Evolutionary conservation across 441 rosid species (phyloP).

Genomic region (Raphanus hybrid): DNA sequence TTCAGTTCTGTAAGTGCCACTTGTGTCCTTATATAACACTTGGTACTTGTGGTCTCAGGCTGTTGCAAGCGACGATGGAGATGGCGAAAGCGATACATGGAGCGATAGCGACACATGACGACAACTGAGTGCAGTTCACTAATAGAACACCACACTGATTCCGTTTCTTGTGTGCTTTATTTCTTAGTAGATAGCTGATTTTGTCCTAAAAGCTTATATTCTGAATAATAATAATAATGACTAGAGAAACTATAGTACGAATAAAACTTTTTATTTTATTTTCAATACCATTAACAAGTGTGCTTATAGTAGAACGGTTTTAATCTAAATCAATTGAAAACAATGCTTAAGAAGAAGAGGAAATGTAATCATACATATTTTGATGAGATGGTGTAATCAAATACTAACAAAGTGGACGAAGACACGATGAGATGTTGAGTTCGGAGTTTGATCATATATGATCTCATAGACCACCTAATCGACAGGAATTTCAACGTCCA

Average conservation of each 20-base stretch:
- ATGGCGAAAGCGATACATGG: slow-evolving; percentile 80
- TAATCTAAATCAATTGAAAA: not conserved
- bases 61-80: slow-evolving; percentile 73
- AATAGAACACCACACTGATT: slow-evolving; percentile 10
- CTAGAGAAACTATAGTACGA: not conserved
- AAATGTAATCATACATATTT: not conserved
- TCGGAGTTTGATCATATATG: not conserved
- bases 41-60: slow-evolving; percentile 52
- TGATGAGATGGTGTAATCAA: too few species aligned
- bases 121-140: slow-evolving; percentile 4
- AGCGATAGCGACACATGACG: slow-evolving; percentile 31
- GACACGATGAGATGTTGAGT: slow-evolving; percentile 24
- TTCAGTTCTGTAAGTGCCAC: not conserved
- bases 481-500: slow-evolving; percentile 85
- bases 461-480: not conserved
- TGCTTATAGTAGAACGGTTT: not conserved
- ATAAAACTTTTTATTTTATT: not conserved
- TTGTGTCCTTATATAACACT: slow-evolving; percentile 1
- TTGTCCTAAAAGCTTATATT: slow-evolving; percentile 17
- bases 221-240: not conserved
- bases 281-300: not conserved
- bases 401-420: too few species aligned
- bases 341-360: not conserved
- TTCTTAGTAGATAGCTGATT: slow-evolving; percentile 29
- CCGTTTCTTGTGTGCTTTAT: not conserved